Evolutionary conservation across 2,329 filamentous ascomycete species (phyloP), one percentile per base, ranked within the genome.

Genomic region (Botrytis medusae): DNA sequence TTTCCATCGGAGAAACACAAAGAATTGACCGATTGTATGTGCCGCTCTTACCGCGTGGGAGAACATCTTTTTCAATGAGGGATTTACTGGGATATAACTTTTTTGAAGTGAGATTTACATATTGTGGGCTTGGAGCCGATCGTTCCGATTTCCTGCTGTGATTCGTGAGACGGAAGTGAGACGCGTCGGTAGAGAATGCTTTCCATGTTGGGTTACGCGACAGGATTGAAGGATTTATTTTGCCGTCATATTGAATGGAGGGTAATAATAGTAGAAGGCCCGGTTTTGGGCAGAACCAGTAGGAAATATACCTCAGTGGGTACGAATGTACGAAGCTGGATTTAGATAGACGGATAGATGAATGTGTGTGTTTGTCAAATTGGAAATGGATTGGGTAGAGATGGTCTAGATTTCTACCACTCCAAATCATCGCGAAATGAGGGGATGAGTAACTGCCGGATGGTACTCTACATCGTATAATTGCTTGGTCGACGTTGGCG

Each of bases 291-390:
- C 32, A 46, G 46, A 54, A 68, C 64, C 64, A 68, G 46, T 68
- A 54, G 64, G 25, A 68, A 68, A 68, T 68, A 68, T 68, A 68
- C 32, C 64, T 68, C 64, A 68, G 64, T 68, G 64, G 64, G 25
- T 68, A 68, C 64, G 9, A 9, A 29, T 8, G 32, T 40, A 12
- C 34, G 20, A 40, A 40, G 32, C 25, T 54, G 22, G 59, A 54
- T 54, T 22, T 68, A 54, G 34, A 22, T 54, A 25, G 37, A 54
- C 29, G 46, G 4, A 40, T 54, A 20, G 32, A 40, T 32, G 51
- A 29, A 57, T 57, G n/a, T 29, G n/a, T 57, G n/a, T 57, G 51
- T 57, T 18, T 29, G n/a, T 29, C 51, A 57, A 57, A 57, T 34
- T 16, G 25, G 4, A 18, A 48, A 40, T 40, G 37, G n/a, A 18